These are phyloP conservation scores for Suillus subalutaceus DNA, from an alignment of 768 basidiomycete genomes.

Conservation along the genomic window DNA sequence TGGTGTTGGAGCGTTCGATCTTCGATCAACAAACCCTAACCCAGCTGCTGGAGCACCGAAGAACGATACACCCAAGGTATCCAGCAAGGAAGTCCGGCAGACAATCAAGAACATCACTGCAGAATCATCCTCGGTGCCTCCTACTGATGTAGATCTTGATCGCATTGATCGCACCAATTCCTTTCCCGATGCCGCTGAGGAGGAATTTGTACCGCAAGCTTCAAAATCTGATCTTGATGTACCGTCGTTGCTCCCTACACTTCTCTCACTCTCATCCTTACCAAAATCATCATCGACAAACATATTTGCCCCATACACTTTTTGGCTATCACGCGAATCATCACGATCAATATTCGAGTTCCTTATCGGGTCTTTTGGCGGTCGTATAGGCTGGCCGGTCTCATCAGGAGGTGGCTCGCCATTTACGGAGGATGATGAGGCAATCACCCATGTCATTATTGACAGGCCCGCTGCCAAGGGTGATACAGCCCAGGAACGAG, in stretches of 20 bases:
- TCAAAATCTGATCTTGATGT: conserved; percentile 53
- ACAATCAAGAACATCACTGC: conserved; percentile 49
- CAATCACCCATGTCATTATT: conserved; percentile 94
- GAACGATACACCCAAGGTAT: conserved; percentile 39
- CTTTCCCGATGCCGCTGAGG: conserved; percentile 38
- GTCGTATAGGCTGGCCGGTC: conserved; percentile 86
- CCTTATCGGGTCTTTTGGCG: conserved; percentile 88
- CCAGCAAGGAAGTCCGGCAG: conserved; percentile 56
- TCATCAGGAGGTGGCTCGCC: conserved; percentile 85
- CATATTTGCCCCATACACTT: conserved; percentile 84
- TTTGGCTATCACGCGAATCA: conserved; percentile 93
- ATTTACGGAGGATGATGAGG: conserved; percentile 72
- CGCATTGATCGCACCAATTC: conserved; percentile 38
- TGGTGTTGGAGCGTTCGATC: conserved; percentile 84
- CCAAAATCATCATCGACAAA: conserved; percentile 59
- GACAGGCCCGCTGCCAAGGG: conserved; percentile 74
- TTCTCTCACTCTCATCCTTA: conserved; percentile 64
- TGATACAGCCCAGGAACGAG: conserved; percentile 61
- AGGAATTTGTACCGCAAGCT: conserved; percentile 70
- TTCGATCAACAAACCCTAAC: conserved; percentile 53
- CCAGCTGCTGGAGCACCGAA: conserved; percentile 24
- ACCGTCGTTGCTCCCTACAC: conserved; percentile 60
- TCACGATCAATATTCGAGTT: conserved; percentile 94
- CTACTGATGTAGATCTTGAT: conserved; percentile 43
- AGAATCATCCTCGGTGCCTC: conserved; percentile 23